phyloP scores from a whole-genome alignment of 2,329 filamentous ascomycete genomes.

The Mollisiaceae sp. region DNA sequence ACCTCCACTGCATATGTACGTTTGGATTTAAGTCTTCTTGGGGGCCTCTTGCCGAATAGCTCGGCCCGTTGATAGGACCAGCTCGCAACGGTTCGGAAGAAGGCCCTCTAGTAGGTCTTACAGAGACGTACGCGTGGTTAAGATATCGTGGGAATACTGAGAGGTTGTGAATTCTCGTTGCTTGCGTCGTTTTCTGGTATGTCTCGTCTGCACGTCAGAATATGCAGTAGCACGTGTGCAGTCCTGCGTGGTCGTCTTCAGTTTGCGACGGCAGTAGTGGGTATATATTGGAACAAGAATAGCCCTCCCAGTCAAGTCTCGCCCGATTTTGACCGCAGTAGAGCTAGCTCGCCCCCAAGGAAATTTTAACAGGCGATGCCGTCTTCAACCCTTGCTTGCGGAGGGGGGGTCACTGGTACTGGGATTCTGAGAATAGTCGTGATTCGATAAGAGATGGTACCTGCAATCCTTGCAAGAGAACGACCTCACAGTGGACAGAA shows the following conservation, averaged over 20 bases:
- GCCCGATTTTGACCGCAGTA: slow-evolving; percentile 10
- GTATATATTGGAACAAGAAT: slow-evolving; percentile 27
- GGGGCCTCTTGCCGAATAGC: slow-evolving; percentile 36
- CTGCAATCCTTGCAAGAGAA: slow-evolving; percentile 33
- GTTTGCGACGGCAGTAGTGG: slow-evolving; percentile 15
- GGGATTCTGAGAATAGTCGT: slow-evolving; percentile 24
- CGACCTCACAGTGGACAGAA: slow-evolving; percentile 13
- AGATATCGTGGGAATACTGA: slow-evolving; percentile 9
- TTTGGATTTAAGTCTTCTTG: slow-evolving; percentile 32
- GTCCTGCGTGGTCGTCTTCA: slow-evolving; percentile 24
- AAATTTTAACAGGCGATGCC: slow-evolving; percentile 31
- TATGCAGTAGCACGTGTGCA: slow-evolving; percentile 34
- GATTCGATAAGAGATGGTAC: slow-evolving; percentile 37
- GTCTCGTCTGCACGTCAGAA: slow-evolving; percentile 33
- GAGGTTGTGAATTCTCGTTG: slow-evolving; percentile 8
- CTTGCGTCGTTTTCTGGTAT: slow-evolving; percentile 14
- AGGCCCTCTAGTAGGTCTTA: slow-evolving; percentile 15
- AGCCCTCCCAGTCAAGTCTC: slow-evolving; percentile 18
- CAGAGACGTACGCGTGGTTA: slow-evolving; percentile 11
- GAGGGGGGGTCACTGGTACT: slow-evolving; percentile 24
- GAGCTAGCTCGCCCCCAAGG: slow-evolving; percentile 20
- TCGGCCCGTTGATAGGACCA: slow-evolving; percentile 39
- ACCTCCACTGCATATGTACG: slow-evolving; percentile 39
- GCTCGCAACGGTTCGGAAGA: slow-evolving; percentile 26
- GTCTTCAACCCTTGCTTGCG: slow-evolving; percentile 22